These are phyloP conservation scores for Rhododendron griersonianum DNA, from an alignment of 148 eudicot genomes.

Conservation along the genomic window DNA sequence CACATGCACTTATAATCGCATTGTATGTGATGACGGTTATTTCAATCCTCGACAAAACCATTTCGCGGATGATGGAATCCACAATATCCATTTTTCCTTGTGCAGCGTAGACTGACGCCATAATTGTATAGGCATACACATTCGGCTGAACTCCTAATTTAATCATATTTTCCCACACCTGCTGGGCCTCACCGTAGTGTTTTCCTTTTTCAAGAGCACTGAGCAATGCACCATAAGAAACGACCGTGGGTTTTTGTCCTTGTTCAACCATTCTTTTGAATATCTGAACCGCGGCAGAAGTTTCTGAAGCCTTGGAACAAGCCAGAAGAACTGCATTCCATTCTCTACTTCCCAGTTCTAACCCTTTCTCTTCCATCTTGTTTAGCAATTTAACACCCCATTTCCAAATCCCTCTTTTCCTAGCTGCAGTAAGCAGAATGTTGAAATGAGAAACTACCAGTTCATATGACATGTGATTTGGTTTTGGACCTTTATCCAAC, in stretches of 20 bases:
- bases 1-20: conserved; percentile 78
- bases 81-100: conserved; percentile 64
- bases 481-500: conserved; percentile 83
- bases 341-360: conserved; percentile 69
- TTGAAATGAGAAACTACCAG: conserved; percentile 77
- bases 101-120: conserved; percentile 78
- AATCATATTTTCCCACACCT: conserved; percentile 86
- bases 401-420: conserved; percentile 80
- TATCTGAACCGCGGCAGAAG: conserved; percentile 70
- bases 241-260: conserved; percentile 77
- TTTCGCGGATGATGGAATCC: conserved; percentile 60
- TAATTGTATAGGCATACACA: conserved; percentile 77
- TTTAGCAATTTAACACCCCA: conserved; percentile 80
- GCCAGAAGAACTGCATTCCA: conserved; percentile 97
- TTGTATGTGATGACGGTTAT: conserved; percentile 87
- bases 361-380: conserved; percentile 90
- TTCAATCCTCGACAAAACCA: conserved; percentile 46
- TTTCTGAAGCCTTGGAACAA: conserved; percentile 94
- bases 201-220: conserved; percentile 94
- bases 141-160: conserved; percentile 76
- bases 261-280: conserved; percentile 75
- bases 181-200: conserved; percentile 64
- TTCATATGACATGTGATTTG: conserved; percentile 76
- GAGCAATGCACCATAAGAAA: conserved; percentile 85
- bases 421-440: conserved; percentile 64